Percentiles rank a stretch among this genome's conserved stretches.
These are phyloP conservation scores for Penicillium sp. DNA, from an alignment of 2,329 filamentous ascomycete species.

Conservation along the genomic window DNA sequence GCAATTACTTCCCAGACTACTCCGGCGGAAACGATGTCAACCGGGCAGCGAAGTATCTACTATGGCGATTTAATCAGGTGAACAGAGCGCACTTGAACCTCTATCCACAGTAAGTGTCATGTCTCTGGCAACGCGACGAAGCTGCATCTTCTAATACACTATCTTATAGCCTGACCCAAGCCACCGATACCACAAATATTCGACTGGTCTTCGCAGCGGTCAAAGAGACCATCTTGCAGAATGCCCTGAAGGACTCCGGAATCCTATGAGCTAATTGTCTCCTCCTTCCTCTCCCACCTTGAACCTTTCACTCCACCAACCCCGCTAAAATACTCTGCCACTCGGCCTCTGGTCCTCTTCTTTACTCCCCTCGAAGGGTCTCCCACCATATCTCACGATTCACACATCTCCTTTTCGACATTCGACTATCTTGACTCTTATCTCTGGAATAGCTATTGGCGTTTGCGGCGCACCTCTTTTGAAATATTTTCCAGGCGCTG, in stretches of 20 bases:
- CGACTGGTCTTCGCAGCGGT: conserved; percentile 96
- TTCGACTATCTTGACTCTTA: conserved; percentile 5
- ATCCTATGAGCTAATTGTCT: conserved; percentile 62
- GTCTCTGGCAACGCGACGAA: neutral
- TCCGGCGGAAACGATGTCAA: conserved; percentile 98
- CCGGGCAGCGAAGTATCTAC: conserved; percentile 93
- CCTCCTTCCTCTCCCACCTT: neutral
- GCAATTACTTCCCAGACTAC: conserved; percentile 97
- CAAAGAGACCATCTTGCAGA: conserved; percentile 98
- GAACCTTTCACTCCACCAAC: neutral
- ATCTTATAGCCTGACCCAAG: conserved; percentile 81
- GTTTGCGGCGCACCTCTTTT: conserved; percentile 24
- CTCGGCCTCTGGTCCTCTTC: neutral
- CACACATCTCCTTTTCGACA: conserved; percentile 16
- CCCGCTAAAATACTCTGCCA: neutral
- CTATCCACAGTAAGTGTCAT: conserved; percentile 84
- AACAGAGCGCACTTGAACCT: conserved; percentile 94
- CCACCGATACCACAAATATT: conserved; percentile 97
- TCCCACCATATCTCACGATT: conserved; percentile 12
- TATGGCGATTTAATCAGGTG: conserved; percentile 99
- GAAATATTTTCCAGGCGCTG: conserved; percentile 24
- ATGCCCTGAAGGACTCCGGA: conserved; percentile 95
- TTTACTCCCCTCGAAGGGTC: neutral
- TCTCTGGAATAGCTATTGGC: conserved; percentile 26
- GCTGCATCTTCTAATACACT: neutral